phyloP scores from a whole-genome alignment of 371 early-diverging fungal species.

The Phascolomyces articulosus region DNA sequence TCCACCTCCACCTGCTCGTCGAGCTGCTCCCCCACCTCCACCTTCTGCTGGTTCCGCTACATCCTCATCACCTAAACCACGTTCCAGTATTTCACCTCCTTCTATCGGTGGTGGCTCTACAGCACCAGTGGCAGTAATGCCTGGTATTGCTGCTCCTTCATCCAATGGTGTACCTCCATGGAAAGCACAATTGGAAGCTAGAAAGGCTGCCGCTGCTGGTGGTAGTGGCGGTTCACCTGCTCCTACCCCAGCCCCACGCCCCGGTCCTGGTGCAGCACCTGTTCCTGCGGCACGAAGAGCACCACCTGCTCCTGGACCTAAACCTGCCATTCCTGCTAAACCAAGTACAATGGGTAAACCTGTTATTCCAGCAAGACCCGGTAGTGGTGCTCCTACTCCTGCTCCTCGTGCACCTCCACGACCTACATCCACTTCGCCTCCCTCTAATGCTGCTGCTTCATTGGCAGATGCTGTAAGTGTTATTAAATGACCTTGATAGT shows the following conservation, averaged over 20 bases:
- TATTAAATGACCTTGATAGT: too few species aligned
- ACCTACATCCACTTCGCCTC: conserved; percentile 46
- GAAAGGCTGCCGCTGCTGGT: conserved; percentile 37
- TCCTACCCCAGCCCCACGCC: conserved; percentile 53
- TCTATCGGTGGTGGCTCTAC: not conserved
- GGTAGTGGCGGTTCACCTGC: conserved; percentile 16
- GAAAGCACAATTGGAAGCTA: conserved; percentile 58
- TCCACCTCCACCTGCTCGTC: conserved; percentile 56
- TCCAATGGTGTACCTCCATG: conserved; percentile 49
- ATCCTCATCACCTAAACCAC: conserved; percentile 1
- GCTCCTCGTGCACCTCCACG: conserved; percentile 40
- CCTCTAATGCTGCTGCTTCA: conserved; percentile 47
- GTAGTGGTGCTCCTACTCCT: conserved; percentile 18
- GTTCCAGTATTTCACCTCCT: conserved; percentile 11
- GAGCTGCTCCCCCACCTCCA: conserved; percentile 49
- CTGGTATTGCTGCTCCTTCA: conserved; percentile 23
- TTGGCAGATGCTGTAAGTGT: conserved; percentile 53
- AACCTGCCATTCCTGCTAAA: conserved; percentile 55
- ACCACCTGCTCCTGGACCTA: too few species aligned
- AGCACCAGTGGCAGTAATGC: conserved; percentile 33
- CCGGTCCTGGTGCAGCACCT: conserved; percentile 56
- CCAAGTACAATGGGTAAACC: conserved; percentile 56
- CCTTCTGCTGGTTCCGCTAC: not conserved
- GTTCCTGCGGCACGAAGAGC: conserved; percentile 36
- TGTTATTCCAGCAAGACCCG: conserved; percentile 50